Conservation (phyloP, 371 early-diverging fungal species). For the Syncephalastrum racemosum region DNA sequence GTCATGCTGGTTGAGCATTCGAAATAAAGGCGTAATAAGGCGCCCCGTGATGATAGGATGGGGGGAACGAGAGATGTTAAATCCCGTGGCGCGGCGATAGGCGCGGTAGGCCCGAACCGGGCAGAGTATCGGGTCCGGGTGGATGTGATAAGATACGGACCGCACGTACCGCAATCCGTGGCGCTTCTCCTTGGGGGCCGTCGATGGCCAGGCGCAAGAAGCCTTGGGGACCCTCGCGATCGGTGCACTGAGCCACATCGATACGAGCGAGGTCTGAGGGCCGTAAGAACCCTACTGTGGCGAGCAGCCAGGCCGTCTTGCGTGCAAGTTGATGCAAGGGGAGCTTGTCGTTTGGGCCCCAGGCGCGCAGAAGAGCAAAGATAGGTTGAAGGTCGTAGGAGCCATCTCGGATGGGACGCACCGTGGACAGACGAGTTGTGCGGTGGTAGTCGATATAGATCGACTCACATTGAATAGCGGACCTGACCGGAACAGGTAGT, state of each 20-base stretch:
- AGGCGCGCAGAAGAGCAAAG: background rate
- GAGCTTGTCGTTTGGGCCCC: constrained; percentile 1
- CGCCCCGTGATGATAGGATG: too few species aligned
- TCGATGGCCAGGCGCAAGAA: constrained; percentile 7
- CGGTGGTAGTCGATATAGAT: constrained; percentile 1
- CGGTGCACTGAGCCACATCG: constrained; percentile 3
- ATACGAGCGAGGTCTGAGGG: constrained; percentile 27
- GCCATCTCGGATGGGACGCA: constrained; percentile 2
- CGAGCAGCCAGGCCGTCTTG: constrained; percentile 21
- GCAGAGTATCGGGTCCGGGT: constrained; percentile 11
- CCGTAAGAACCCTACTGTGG: constrained; percentile 23
- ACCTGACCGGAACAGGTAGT: constrained; percentile 4
- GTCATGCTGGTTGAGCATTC: too few species aligned
- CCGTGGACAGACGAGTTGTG: constrained; percentile 9
- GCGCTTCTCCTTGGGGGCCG: constrained; percentile 19
- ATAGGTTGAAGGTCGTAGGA: constrained; percentile 10
- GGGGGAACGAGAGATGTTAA: too few species aligned
- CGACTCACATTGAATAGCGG: background rate
- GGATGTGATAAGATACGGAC: constrained; percentile 8
- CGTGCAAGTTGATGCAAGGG: constrained; percentile 5
- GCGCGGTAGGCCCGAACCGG: constrained; percentile 11
- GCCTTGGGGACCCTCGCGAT: background rate
- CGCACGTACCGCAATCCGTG: constrained; percentile 7
- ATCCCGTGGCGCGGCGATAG: too few species aligned
- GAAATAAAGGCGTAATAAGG: too few species aligned